Conservation (phyloP, 2,329 filamentous ascomycete species). For the Fusarium staphyleae region DNA sequence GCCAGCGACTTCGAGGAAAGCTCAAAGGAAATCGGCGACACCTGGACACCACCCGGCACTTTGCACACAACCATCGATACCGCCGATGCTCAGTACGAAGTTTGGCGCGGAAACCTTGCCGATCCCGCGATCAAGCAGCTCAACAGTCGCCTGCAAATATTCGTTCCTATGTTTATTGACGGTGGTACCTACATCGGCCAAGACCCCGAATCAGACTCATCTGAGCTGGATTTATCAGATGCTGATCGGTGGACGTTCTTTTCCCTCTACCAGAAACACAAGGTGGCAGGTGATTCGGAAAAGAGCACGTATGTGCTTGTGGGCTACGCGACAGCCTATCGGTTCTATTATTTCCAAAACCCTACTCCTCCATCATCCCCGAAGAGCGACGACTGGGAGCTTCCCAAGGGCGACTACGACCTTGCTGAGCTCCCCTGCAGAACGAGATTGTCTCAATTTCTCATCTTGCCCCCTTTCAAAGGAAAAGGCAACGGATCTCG, state of each 20-base stretch:
- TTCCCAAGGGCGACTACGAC: conserved; percentile 54
- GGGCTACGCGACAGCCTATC: conserved; percentile 90
- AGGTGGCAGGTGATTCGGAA: conserved; percentile 48
- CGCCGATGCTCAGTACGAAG: conserved; percentile 73
- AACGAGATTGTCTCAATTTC: conserved; percentile 88
- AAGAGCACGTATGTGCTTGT: conserved; percentile 77
- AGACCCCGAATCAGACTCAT: conserved; percentile 58
- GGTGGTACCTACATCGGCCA: conserved; percentile 78
- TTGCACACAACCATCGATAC: conserved; percentile 69
- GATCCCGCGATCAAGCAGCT: conserved; percentile 74
- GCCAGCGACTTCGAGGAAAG: conserved; percentile 67
- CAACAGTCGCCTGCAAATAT: conserved; percentile 80
- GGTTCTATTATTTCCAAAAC: conserved; percentile 73
- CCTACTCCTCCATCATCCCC: conserved; percentile 53
- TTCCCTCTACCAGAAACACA: conserved; percentile 76
- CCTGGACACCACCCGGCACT: conserved; percentile 77
- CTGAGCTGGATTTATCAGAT: conserved; percentile 72
- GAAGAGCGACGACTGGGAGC: conserved; percentile 50
- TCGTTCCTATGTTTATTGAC: conserved; percentile 89
- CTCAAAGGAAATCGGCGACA: conserved; percentile 53
- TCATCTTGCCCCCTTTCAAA: conserved; percentile 90
- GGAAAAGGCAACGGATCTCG: conserved; percentile 77
- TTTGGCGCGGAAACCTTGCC: conserved; percentile 80
- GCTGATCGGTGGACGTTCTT: conserved; percentile 91
- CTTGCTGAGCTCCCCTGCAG: conserved; percentile 74